Evolutionary conservation across 257 asterid species (phyloP), one percentile per base, ranked within the genome.

Genomic region (Scutellaria barbata): DNA sequence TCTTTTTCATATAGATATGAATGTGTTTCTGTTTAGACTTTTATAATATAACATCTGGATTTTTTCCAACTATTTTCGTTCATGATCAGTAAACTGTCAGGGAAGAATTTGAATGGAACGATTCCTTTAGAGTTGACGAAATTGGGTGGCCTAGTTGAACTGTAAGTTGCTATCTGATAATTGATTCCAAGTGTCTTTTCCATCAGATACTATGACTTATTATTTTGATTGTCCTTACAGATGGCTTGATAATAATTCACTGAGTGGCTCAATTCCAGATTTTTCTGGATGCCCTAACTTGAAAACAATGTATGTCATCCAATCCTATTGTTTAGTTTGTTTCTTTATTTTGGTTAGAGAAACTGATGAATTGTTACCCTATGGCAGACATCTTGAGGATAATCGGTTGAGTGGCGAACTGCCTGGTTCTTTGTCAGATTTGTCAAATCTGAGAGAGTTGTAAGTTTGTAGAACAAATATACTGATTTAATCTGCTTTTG

Each of bases 261-360:
- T 94, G 65, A 88, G 84, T 56, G 99, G 99, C 75, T 46, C 90
- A 13, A 82, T 94, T 82, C 99, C 99, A 25, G 99, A 94, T 81
- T 88, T 94, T 85, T 84, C 95, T 45, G 96, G 92, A 69, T 91
- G 97, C 80, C 87, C 91, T 20, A 82, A 83, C 88, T 82, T 94
- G 82, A 86, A 69, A 81, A 89, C 14, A 74, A 83, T 94, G 99
- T 94, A 81, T 61, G 73, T 51, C 58, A 33, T 51, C 51, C 55
- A n/a, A 25, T 54, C 54, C 12, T 69, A 47, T 10, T 41, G 17
- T 52, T 17, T 51, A 20, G 39, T 64, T 43, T 16, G 18, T 58
- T 58, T 66, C 17, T 16, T 58, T 10, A 55, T 39, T 59, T 66
- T 65, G 37, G 48, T 69, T 77, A 42, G 51, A 12, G 67, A 20